Base-by-base conservation (phyloP, 768 basidiomycete genomes). In the Suillus bovinus region DNA sequence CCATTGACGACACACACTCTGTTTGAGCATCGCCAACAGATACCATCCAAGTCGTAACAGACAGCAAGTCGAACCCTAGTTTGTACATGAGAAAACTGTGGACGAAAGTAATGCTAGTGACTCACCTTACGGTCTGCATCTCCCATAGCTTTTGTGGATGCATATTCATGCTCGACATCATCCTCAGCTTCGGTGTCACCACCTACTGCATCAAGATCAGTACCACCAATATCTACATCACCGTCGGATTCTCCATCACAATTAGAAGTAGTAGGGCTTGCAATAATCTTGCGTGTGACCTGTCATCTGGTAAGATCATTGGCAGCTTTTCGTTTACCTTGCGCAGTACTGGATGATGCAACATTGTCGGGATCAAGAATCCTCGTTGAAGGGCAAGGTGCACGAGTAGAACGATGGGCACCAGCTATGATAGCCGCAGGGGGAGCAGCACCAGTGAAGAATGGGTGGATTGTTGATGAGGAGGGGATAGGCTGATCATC, bases 111-210 rank as follows among this genome's bases (percentile, higher is more conserved):
- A 34, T 34, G 9, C 24, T 53, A 22, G 52, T 53, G 29, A 29
- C 52, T 53, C 27, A 29, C 34, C 49, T 50, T 17, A 50, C 7
- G 2, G 27, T 50, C 49, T 8, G 13, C 49, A 50, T 50, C 49
- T 29, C 27, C 27, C 27, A 50, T 50, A 16, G 49, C 27, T 50
- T 50, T 50, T 8, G 49, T 50, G 7, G 27, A 50, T 50, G 27
- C 27, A 29, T 50, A 50, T 29, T 16, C 49, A 50, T 4, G 3
- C 49, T 27, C 16, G 0, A 9, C 27, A 17, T 49, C 27, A 27
- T 49, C 47, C 7, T 49, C 52, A 17, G 52, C 47, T 49, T 27
- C 52, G 11, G 29, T 53, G 29, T 53, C 52, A 53, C 52, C 52
- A 53, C 33, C 52, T 44, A 44, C n/a, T 44, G 42, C 42, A 42